Evolutionary conservation across 306 rosid species (phyloP).

Genomic region (Quercus engelmannii): DNA sequence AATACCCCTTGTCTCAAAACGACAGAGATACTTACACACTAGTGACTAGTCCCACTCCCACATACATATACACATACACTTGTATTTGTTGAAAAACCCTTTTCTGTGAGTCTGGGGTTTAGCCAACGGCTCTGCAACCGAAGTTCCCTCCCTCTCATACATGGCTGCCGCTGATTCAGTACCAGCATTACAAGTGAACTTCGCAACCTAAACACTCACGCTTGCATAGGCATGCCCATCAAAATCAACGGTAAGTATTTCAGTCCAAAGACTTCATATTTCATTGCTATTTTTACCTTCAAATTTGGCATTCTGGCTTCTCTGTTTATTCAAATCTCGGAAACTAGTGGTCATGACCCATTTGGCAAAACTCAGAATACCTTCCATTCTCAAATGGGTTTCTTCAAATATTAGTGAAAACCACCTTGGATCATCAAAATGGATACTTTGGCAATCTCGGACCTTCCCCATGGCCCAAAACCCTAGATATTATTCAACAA

Average conservation of each 20-base stretch:
- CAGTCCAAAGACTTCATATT: background rate
- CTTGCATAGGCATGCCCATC: background rate
- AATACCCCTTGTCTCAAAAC: no score
- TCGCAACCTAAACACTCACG: background rate
- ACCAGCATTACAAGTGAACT: background rate
- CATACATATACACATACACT: no score
- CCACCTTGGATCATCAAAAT: conserved; percentile 4
- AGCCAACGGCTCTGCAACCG: background rate
- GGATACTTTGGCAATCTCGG: conserved; percentile 13
- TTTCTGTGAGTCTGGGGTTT: background rate
- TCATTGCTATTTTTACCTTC: background rate
- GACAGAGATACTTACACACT: no score
- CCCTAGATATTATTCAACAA: conserved; percentile 43
- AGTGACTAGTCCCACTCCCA: no score
- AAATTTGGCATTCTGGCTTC: background rate
- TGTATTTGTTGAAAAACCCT: no score
- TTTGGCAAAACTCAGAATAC: conserved; percentile 28
- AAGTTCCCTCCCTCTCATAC: background rate
- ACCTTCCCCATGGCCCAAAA: conserved; percentile 19
- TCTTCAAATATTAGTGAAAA: conserved; percentile 22
- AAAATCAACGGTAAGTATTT: conserved; percentile 19
- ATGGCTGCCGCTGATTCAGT: background rate
- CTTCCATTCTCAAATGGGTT: conserved; percentile 19
- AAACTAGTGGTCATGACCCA: conserved; percentile 37
- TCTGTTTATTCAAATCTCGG: background rate